phyloP scores from a whole-genome alignment of 805 yeast species.

The Candida dendrica region DNA sequence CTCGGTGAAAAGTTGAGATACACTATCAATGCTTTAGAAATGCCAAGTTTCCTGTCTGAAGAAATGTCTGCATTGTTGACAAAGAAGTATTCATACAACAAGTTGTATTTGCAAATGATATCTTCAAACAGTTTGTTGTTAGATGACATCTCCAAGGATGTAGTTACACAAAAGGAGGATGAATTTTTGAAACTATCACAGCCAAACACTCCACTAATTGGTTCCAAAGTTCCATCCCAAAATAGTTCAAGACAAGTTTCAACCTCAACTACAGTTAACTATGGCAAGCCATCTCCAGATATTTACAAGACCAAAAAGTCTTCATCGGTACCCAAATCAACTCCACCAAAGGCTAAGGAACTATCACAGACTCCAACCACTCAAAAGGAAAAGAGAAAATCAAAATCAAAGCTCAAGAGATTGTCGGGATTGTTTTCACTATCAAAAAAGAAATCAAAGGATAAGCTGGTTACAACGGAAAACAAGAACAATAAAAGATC shows the following conservation, averaged over 20 bases:
- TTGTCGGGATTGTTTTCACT: slow-evolving; percentile 17
- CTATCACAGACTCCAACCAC: neutral
- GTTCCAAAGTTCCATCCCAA: neutral
- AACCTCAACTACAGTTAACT: neutral
- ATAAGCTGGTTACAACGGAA: neutral
- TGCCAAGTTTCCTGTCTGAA: slow-evolving; percentile 29
- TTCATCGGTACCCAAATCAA: no score
- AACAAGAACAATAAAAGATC: neutral
- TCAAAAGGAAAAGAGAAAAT: slow-evolving; percentile 6
- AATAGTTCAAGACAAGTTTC: slow-evolving; percentile 4
- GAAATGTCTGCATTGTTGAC: slow-evolving; percentile 27
- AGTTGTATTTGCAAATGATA: slow-evolving; percentile 23
- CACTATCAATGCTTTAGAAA: slow-evolving; percentile 23
- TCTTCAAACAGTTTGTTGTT: slow-evolving; percentile 18
- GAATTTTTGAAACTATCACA: neutral
- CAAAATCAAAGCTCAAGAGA: slow-evolving; percentile 15
- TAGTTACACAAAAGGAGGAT: slow-evolving; percentile 2
- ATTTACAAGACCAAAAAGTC: neutral
- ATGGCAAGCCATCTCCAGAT: slow-evolving; percentile 10
- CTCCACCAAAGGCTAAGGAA: neutral
- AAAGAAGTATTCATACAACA: slow-evolving; percentile 9
- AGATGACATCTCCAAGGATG: slow-evolving; percentile 9
- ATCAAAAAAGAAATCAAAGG: slow-evolving; percentile 1
- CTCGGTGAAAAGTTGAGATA: slow-evolving; percentile 16
- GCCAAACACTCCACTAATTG: neutral